phyloP scores from a whole-genome alignment of 2,329 filamentous ascomycete genomes.

The Pezicula rhizophila region DNA sequence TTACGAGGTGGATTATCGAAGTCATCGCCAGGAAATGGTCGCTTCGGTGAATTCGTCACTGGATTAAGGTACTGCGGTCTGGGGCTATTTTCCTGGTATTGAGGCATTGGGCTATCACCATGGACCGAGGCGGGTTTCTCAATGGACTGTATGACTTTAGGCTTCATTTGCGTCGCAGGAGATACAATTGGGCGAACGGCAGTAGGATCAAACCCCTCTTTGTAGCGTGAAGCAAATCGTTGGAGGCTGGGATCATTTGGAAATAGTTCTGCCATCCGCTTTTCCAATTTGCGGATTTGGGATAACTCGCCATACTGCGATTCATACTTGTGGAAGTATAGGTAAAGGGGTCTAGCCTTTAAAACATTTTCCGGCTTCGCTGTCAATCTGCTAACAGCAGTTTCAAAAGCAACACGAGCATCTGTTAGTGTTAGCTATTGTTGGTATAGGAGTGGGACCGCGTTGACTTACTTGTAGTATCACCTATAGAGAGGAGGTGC shows the following conservation, averaged over 20 bases:
- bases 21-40: slow-evolving; percentile 52
- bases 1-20: slow-evolving; percentile 76
- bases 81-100: slow-evolving; percentile 26
- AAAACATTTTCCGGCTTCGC: slow-evolving; percentile 66
- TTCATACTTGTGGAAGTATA: slow-evolving; percentile 93
- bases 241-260: slow-evolving; percentile 75
- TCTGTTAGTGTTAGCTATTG: slow-evolving; percentile 45
- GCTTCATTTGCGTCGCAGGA: slow-evolving; percentile 68
- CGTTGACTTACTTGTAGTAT: slow-evolving; percentile 74
- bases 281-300: slow-evolving; percentile 85
- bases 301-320: slow-evolving; percentile 88
- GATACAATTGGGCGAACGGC: slow-evolving; percentile 78
- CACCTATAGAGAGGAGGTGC: slow-evolving; percentile 85
- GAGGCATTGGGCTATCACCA: slow-evolving; percentile 24
- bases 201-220: slow-evolving; percentile 74
- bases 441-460: background rate
- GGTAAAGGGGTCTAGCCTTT: slow-evolving; percentile 79
- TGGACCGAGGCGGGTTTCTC: slow-evolving; percentile 43
- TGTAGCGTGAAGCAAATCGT: slow-evolving; percentile 72
- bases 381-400: slow-evolving; percentile 76
- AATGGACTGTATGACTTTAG: slow-evolving; percentile 51
- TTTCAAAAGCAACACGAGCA: slow-evolving; percentile 93
- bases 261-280: slow-evolving; percentile 89
- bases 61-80: slow-evolving; percentile 22
- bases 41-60: slow-evolving; percentile 31